These are phyloP conservation scores for Podospora tetraspora DNA, from an alignment of 495 filamentous ascomycete species.

Conservation along the genomic window DNA sequence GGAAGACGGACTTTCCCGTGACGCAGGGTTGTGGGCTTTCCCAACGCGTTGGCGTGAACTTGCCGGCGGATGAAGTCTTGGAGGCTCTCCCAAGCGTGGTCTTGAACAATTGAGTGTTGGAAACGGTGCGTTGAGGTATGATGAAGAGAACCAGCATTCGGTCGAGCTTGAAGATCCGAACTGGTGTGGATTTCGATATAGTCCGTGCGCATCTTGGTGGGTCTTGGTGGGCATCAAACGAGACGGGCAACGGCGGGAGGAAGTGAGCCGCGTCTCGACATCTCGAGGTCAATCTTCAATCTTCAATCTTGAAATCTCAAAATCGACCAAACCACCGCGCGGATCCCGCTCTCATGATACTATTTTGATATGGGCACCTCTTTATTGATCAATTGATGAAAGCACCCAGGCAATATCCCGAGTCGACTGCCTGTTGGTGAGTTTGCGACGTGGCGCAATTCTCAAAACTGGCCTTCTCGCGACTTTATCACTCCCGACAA, in stretches of 20 bases:
- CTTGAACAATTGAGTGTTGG: not conserved
- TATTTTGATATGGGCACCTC: not conserved
- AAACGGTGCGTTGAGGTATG: not conserved
- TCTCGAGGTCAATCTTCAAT: not conserved
- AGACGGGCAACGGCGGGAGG: not conserved
- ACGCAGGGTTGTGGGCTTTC: not conserved
- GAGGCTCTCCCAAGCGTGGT: not conserved
- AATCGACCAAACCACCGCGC: not conserved
- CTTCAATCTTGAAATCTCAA: not conserved
- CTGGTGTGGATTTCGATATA: not conserved
- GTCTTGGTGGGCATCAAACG: not conserved
- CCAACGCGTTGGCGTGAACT: not conserved
- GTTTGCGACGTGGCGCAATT: not conserved
- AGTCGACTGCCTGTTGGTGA: not conserved
- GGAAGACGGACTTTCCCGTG: not conserved
- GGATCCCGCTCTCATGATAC: not conserved
- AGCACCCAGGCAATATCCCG: not conserved
- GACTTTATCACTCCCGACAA: not conserved
- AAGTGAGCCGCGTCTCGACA: not conserved
- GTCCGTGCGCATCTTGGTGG: not conserved
- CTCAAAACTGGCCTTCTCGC: not conserved
- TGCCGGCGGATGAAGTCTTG: not conserved
- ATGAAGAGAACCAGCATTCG: too few species aligned
- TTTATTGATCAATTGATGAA: not conserved
- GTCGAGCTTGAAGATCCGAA: not conserved